Evolutionary conservation across 768 basidiomycete genomes (phyloP).

Genomic region (Amanita inopinata): DNA sequence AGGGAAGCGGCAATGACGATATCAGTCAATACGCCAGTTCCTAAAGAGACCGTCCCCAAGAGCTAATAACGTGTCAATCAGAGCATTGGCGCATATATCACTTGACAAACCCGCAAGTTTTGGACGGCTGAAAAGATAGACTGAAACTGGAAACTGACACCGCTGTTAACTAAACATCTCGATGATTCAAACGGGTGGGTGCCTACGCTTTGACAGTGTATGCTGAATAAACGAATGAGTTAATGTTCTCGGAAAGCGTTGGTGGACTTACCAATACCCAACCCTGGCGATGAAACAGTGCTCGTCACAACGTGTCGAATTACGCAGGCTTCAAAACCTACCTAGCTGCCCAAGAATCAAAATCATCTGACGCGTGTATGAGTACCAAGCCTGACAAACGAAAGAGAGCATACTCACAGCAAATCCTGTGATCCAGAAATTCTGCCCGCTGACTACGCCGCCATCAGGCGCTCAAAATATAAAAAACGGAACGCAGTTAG

Average conservation of each 20-base stretch:
- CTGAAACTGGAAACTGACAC: slow-evolving; percentile 29
- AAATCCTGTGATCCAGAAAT: slow-evolving; percentile 39
- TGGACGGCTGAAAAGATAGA: slow-evolving; percentile 30
- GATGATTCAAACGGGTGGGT: background rate
- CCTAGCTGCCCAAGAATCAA: slow-evolving; percentile 43
- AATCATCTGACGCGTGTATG: slow-evolving; percentile 25
- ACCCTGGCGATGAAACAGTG: slow-evolving; percentile 14
- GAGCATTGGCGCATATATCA: background rate
- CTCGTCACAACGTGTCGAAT: background rate
- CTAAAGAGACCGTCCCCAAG: slow-evolving; percentile 43
- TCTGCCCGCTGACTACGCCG: slow-evolving; percentile 45
- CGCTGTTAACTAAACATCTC: background rate
- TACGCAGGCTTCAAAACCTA: slow-evolving; percentile 13
- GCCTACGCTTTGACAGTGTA: slow-evolving; percentile 41
- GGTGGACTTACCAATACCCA: slow-evolving; percentile 28
- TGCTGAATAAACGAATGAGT: slow-evolving; percentile 16
- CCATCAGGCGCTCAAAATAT: background rate
- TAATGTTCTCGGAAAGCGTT: background rate
- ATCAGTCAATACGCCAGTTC: slow-evolving; percentile 46
- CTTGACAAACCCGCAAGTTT: slow-evolving; percentile 31
- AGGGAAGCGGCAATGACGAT: slow-evolving; percentile 47
- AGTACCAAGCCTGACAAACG: slow-evolving; percentile 2
- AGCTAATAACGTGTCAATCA: slow-evolving; percentile 20
- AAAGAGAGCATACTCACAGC: slow-evolving; percentile 32
- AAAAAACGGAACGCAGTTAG: background rate